Base-by-base conservation (phyloP, 1,284 basidiomycete genomes). In the Cystobasidium pallidum region DNA sequence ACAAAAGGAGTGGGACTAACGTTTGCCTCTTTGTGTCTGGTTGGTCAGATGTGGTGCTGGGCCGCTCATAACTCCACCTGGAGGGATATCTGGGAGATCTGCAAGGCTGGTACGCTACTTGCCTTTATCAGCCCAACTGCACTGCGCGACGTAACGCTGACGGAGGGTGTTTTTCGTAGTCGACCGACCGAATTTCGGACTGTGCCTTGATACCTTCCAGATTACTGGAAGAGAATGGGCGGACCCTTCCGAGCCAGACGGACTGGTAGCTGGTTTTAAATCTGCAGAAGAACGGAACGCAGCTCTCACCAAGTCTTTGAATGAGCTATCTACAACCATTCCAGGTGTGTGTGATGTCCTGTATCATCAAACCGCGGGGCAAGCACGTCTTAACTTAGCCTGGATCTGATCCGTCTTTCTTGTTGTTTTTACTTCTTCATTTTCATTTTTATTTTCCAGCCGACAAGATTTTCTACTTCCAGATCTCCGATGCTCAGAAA, bases 31-130 rank as follows among this genome's bases (percentile, higher is more conserved):
- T n/a, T n/a, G n/a, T n/a, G n/a, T 26, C 32, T 59, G 28, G 10
- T 26, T n/a, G 26, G 47, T 34, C 70, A 76, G 73, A 76, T 75
- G 62, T 76, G 75, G 75, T 76, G 74, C 54, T 74, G 75, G 75
- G 66, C 70, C 2, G 57, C 70, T 19, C 73, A 76, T 55, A 74
- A 74, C 0, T 26, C 70, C 34, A 76, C 72, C 2, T 75, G 70
- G 73, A 54, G 54, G 52, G 65, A 67, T 13, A 74, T 73, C 8
- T 76, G 73, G 72, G 59, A 75, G 66, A 71, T 76, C 61, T 72
- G 75, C 30, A 32, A 71, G 15, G 75, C 52, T 51, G 74, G 66
- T 76, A 41, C 65, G 72, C 45, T n/a, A 21, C 26, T 51, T 71
- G 68, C 41, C 36, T 67, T 13, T 47, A 59, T 3, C 7, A 61